Base-by-base conservation (phyloP, 805 yeast species). In the Candida mattraensis region DNA sequence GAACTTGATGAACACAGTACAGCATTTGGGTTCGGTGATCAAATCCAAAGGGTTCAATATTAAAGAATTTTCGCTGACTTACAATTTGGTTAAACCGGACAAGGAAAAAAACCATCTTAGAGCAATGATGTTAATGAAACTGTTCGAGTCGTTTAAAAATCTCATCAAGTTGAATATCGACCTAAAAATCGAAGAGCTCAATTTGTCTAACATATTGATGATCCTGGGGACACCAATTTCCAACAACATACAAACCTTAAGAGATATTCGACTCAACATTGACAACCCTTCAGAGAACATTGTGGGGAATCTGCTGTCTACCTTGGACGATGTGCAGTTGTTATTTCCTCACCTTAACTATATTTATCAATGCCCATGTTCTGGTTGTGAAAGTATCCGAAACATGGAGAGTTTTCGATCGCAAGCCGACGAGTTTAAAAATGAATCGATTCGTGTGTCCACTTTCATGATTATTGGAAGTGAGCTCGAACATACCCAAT, bases 201-300 rank as follows among this genome's bases (percentile, higher is more conserved):
- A 52, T 37, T 40, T 59, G n/a, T 56, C 63, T 1, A 56, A 59
- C 35, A 28, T 60, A 15, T 43, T 60, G 20, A 59, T 59, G 63
- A 56, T 60, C 17, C 30, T 60, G 6, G 63, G 61, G 3, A 46
- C 61, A 2, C 60, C 61, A 4, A 39, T 60, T 10, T 35, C 56
- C 5, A 54, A 51, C 28, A 58, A 59, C 35, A 34, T 41, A 15
- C 7, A 21, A 3, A 39, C 58, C 5, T 31, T 60, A 10, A 32
- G 45, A 20, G 59, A 56, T 30, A 42, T 60, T 11, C 33, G 56
- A 8, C 36, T 60, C 14, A 55, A 57, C 37, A 44, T 58, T 9
- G 40, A 40, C 27, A 27, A 39, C 7, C 63, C 64, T 1, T 55
- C 62, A 2, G 63, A 60, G 30, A 56, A 55, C 40, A 31, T 60